phyloP scores from a whole-genome alignment of 352 stramenopile species.

The Phytophthora fragariaefolia region DNA sequence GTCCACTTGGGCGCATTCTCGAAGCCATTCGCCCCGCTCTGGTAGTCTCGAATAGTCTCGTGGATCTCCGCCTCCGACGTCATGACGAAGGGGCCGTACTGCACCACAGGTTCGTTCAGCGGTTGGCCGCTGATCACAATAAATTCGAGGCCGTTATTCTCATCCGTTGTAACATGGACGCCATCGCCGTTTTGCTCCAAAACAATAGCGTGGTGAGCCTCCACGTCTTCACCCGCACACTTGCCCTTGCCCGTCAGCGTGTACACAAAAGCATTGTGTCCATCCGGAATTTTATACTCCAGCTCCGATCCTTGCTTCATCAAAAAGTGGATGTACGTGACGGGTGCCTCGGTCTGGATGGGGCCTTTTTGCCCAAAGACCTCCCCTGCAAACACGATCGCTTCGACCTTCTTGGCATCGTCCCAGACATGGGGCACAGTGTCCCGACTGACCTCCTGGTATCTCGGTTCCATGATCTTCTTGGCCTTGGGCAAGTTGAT shows the following conservation, averaged over 20 bases:
- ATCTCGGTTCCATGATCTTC: slow-evolving; percentile 59
- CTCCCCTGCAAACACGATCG: slow-evolving; percentile 60
- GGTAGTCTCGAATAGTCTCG: slow-evolving; percentile 63
- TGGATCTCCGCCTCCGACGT: slow-evolving; percentile 60
- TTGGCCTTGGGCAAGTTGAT: slow-evolving; percentile 53
- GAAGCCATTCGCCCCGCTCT: slow-evolving; percentile 66
- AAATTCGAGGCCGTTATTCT: slow-evolving; percentile 51
- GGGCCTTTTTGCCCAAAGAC: slow-evolving; percentile 51
- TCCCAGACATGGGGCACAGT: slow-evolving; percentile 47
- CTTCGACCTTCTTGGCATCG: slow-evolving; percentile 46
- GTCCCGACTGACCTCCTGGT: slow-evolving; percentile 59
- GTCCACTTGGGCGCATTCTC: slow-evolving; percentile 65
- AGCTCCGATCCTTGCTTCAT: slow-evolving; percentile 45
- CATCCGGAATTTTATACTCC: slow-evolving; percentile 45
- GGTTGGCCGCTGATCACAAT: slow-evolving; percentile 66
- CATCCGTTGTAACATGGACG: slow-evolving; percentile 45
- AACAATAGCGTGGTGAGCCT: slow-evolving; percentile 53
- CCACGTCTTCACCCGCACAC: slow-evolving; percentile 28
- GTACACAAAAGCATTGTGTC: slow-evolving; percentile 58
- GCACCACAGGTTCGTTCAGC: slow-evolving; percentile 66
- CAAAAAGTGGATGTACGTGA: slow-evolving; percentile 65
- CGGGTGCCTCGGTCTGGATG: slow-evolving; percentile 51
- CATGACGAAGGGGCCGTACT: slow-evolving; percentile 83
- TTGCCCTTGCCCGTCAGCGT: slow-evolving; percentile 40
- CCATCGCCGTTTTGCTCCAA: slow-evolving; percentile 58